A percentile compares a stretch with the other conserved stretches of the same genome.
These are phyloP conservation scores for Rhizophagus clarus DNA, from an alignment of 192 early-diverging fungal genomes.

Conservation along the genomic window DNA sequence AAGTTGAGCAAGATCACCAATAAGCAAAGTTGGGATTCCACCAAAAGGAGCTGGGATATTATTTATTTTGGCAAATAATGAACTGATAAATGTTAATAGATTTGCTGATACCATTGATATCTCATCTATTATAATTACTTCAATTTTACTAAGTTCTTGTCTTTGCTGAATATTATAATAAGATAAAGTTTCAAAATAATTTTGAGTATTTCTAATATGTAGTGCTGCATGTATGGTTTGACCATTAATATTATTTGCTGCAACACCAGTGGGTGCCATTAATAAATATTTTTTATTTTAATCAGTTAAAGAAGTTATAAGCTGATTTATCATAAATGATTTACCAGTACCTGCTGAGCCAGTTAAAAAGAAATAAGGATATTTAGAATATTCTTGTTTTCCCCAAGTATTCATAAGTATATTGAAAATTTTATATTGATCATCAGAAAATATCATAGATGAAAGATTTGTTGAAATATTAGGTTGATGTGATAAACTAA, in stretches of 20 bases:
- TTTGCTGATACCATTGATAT: conserved; percentile 2
- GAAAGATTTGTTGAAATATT: too few relatives aligned
- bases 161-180: too few relatives aligned
- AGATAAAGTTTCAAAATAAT: background rate
- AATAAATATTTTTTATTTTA: background rate
- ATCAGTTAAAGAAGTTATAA: background rate
- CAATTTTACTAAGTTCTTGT: background rate
- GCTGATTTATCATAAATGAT: conserved; percentile 3
- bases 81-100: background rate
- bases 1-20: conserved; percentile 8
- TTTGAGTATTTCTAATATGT: background rate
- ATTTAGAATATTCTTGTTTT: background rate
- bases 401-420: background rate
- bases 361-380: conserved; percentile 14
- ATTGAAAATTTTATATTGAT: background rate
- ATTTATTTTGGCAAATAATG: background rate
- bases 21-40: background rate
- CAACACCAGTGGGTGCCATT: background rate
- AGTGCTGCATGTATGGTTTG: background rate
- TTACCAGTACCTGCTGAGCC: background rate
- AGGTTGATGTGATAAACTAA: too few relatives aligned
- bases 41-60: background rate
- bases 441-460: background rate
- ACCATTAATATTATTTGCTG: background rate
- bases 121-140: conserved; percentile 1